Conservation (phyloP, 164 flowering plant genomes). For the Chimonanthus praecox region DNA sequence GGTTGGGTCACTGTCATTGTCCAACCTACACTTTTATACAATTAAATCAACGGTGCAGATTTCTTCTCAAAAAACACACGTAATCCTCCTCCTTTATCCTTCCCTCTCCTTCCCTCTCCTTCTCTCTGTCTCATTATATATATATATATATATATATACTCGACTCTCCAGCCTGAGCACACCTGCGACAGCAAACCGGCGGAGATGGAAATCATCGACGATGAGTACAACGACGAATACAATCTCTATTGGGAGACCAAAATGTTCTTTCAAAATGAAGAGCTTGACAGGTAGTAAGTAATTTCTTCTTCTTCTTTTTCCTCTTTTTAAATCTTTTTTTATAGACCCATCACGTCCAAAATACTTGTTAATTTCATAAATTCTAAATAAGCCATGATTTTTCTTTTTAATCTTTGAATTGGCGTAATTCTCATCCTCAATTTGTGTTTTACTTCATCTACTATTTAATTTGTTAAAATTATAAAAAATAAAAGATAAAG, state of each 20-base stretch:
- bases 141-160: too few species aligned
- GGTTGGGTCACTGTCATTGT: neutral
- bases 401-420: too few species aligned
- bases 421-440: neutral
- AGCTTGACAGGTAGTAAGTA: slow-evolving; percentile 16
- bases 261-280: slow-evolving; percentile 18
- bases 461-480: too few species aligned
- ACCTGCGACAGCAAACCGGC: neutral
- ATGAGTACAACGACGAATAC: slow-evolving; percentile 17
- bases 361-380: neutral
- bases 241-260: slow-evolving; percentile 16
- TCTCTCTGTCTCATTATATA: too few species aligned
- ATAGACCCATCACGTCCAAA: neutral
- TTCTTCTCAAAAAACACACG: neutral
- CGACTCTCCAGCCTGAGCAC: neutral
- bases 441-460: neutral
- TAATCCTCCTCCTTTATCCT: neutral
- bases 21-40: neutral
- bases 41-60: neutral
- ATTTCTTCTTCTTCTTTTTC: neutral
- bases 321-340: neutral
- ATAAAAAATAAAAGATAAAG: neutral
- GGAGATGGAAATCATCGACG: neutral
- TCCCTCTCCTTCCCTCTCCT: neutral
- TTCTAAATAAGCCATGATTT: too few species aligned